These are phyloP conservation scores for Lagerstroemia speciosa DNA, from an alignment of 345 rosid species.

Conservation along the genomic window DNA sequence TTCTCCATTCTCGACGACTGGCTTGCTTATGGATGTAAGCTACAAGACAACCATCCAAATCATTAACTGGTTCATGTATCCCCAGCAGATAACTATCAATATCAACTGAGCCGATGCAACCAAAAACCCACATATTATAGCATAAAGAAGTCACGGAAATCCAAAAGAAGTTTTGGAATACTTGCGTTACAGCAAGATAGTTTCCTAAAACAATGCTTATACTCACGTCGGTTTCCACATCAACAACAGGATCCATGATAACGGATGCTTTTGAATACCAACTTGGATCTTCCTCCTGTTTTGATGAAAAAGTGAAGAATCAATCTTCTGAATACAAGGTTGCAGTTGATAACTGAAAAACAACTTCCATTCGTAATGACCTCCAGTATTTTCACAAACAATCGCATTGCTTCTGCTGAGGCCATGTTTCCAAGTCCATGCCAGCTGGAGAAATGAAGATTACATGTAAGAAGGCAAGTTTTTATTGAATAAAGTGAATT, in stretches of 20 bases:
- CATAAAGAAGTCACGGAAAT: not conserved
- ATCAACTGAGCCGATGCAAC: too few relatives aligned
- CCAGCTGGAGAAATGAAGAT: constrained; percentile 55
- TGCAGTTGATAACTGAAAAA: constrained; percentile 4
- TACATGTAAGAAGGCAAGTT: constrained; percentile 2
- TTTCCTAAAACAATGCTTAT: not conserved
- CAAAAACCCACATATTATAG: not conserved
- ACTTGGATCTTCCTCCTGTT: constrained; percentile 93
- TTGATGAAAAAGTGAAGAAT: constrained; percentile 9
- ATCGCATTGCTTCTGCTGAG: constrained; percentile 96
- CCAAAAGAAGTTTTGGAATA: not conserved
- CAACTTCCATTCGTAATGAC: constrained; percentile 27
- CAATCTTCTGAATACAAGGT: not conserved
- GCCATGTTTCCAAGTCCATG: constrained; percentile 91
- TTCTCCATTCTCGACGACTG: constrained; percentile 52
- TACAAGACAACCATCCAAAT: constrained; percentile 15
- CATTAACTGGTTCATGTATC: not conserved
- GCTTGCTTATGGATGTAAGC: constrained; percentile 51
- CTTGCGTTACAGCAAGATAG: not conserved
- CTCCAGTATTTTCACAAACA: constrained; percentile 97
- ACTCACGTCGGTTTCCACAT: constrained; percentile 68
- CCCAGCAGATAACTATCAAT: not conserved
- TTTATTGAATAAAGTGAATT: not conserved
- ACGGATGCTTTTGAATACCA: constrained; percentile 92
- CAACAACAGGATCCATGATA: constrained; percentile 55